Conservation (phyloP, 106 monocot genomes). For the Chionographis japonica region DNA sequence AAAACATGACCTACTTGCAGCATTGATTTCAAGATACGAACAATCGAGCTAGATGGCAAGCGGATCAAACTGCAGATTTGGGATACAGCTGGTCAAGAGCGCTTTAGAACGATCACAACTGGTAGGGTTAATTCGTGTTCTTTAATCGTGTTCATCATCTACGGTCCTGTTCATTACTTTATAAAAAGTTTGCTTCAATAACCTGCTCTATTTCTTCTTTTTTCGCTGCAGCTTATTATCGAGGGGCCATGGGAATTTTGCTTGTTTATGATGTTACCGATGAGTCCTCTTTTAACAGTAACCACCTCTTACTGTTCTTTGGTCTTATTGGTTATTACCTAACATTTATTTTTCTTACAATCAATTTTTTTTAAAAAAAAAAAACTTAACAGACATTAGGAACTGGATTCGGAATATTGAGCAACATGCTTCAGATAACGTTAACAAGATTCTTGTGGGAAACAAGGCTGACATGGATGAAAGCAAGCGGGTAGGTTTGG, state of each 20-base stretch:
- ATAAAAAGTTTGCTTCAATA: background rate
- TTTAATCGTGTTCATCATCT: background rate
- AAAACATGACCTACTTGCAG: constrained; percentile 19
- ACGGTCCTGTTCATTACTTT: background rate
- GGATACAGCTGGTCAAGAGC: constrained; percentile 82
- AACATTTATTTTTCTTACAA: background rate
- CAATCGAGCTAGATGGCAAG: constrained; percentile 73
- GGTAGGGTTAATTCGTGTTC: constrained; percentile 25
- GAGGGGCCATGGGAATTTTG: constrained; percentile 98
- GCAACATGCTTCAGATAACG: constrained; percentile 96
- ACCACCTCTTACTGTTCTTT: constrained; percentile 3
- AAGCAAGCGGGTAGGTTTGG: constrained; percentile 80
- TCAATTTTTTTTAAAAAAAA: background rate
- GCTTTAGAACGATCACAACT: constrained; percentile 73
- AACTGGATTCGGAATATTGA: constrained; percentile 99
- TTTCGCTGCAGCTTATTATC: constrained; percentile 76
- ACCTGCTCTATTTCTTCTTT: background rate
- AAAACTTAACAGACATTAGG: constrained; percentile 64
- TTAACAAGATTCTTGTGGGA: constrained; percentile 95
- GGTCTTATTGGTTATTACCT: background rate
- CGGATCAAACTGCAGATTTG: constrained; percentile 82
- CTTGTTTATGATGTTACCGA: constrained; percentile 99
- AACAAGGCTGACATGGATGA: constrained; percentile 99
- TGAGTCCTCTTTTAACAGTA: constrained; percentile 99
- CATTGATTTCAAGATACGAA: constrained; percentile 86